A percentile compares a stretch with the other conserved stretches of the same genome.
phyloP scores from a whole-genome alignment of 2,329 filamentous ascomycete species.

The Corniculantispora saksenae region DNA sequence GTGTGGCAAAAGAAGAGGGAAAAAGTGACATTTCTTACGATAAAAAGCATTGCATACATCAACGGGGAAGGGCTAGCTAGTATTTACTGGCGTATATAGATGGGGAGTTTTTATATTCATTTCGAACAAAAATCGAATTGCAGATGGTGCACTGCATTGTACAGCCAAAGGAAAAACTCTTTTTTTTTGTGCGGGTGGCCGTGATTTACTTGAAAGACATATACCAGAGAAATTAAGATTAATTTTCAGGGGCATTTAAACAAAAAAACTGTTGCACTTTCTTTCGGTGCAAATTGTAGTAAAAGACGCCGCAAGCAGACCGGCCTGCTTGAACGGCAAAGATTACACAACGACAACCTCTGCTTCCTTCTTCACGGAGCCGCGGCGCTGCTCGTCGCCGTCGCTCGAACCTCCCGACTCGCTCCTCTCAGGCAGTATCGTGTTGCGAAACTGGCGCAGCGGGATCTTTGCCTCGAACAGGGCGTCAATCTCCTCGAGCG shows the following conservation, averaged over 20 bases:
- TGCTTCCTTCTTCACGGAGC: neutral
- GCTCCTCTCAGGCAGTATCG: neutral
- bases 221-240: neutral
- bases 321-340: neutral
- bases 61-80: neutral
- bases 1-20: neutral
- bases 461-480: conserved; percentile 23
- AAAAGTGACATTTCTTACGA: conserved; percentile 2
- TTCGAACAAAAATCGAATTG: neutral
- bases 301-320: neutral
- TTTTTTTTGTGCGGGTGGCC: neutral
- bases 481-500: conserved; percentile 27
- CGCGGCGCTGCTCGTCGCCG: neutral
- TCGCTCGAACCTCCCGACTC: neutral
- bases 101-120: conserved; percentile 9
- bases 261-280: neutral
- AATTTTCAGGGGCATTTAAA: neutral
- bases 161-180: neutral
- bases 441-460: conserved; percentile 22
- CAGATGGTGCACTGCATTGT: neutral
- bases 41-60: conserved; percentile 18
- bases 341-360: neutral
- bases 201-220: neutral
- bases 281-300: neutral
- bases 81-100: conserved; percentile 12